Evolutionary conservation across 2,329 filamentous ascomycete species (phyloP).

Genomic region (Penicillium sp.): DNA sequence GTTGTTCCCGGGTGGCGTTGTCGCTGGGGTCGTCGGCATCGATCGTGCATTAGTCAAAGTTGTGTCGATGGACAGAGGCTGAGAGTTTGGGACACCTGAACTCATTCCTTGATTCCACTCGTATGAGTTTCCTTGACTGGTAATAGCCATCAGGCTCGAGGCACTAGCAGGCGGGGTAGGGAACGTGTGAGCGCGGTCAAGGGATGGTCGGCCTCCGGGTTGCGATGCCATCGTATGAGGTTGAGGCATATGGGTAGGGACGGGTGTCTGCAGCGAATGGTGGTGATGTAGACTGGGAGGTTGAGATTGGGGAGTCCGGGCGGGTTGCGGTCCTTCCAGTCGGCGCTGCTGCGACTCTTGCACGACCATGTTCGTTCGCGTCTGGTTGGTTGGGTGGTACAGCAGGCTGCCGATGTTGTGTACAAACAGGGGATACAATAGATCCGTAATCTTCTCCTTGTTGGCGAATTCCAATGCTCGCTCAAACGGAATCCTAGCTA

Average conservation of each 20-base stretch:
- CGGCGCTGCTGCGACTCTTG: conserved; percentile 79
- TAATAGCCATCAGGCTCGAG: conserved; percentile 82
- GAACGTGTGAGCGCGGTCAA: conserved; percentile 90
- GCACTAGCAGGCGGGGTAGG: conserved; percentile 92
- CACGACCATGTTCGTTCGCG: conserved; percentile 82
- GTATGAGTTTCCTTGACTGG: conserved; percentile 73
- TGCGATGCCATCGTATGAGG: conserved; percentile 67
- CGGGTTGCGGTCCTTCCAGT: conserved; percentile 56
- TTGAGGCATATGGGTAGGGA: conserved; percentile 67
- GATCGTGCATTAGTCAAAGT: conserved; percentile 78
- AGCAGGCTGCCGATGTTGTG: conserved; percentile 94
- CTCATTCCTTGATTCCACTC: conserved; percentile 76
- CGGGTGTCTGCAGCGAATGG: conserved; percentile 67
- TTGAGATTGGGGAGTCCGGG: conserved; percentile 67
- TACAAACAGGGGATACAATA: conserved; percentile 93
- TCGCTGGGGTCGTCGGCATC: conserved; percentile 88
- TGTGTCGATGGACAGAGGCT: conserved; percentile 81
- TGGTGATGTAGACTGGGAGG: conserved; percentile 66
- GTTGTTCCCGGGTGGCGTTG: conserved; percentile 79
- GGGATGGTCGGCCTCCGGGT: conserved; percentile 67
- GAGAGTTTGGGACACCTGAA: conserved; percentile 63
- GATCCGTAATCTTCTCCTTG: conserved; percentile 98
- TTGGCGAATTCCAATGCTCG: conserved; percentile 98
- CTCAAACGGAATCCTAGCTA: conserved; percentile 89
- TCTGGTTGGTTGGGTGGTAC: conserved; percentile 86